These are phyloP conservation scores for Nymphaea colorata DNA, from an alignment of 164 flowering plant species.

Conservation along the genomic window DNA sequence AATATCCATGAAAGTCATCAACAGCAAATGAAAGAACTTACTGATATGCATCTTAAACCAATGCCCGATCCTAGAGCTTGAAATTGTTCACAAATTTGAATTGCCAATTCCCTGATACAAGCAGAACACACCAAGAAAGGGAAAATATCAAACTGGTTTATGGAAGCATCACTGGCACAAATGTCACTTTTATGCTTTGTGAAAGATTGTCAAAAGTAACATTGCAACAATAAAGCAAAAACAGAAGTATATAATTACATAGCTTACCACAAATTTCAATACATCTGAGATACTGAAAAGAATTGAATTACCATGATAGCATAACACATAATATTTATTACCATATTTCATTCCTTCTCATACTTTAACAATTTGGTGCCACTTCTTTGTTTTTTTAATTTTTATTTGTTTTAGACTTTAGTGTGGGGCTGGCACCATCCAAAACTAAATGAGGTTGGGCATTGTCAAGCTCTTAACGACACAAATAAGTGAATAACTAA, in stretches of 20 bases:
- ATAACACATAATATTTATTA: too few species aligned
- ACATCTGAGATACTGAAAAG: too few species aligned
- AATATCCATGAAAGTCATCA: not conserved
- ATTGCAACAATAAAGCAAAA: not conserved
- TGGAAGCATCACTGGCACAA: not conserved
- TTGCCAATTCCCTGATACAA: conserved; percentile 67
- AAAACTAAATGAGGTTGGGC: not conserved
- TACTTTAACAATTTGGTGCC: too few species aligned
- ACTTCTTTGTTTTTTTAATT: too few species aligned
- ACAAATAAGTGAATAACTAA: not conserved
- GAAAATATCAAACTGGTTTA: not conserved
- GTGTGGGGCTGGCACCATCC: not conserved
- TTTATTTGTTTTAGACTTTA: too few species aligned
- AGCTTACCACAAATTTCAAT: too few species aligned
- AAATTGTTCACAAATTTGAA: conserved; percentile 90
- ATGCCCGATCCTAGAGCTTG: conserved; percentile 75
- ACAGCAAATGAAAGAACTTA: conserved; percentile 19
- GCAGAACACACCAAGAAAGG: not conserved
- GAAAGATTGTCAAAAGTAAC: not conserved
- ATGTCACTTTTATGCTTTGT: too few species aligned
- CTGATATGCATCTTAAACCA: conserved; percentile 73
- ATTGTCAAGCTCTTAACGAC: not conserved
- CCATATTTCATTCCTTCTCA: too few species aligned
- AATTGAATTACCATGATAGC: too few species aligned
- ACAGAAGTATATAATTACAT: too few species aligned